Conservation (phyloP, 345 rosid species). For the Citrus glauca region DNA sequence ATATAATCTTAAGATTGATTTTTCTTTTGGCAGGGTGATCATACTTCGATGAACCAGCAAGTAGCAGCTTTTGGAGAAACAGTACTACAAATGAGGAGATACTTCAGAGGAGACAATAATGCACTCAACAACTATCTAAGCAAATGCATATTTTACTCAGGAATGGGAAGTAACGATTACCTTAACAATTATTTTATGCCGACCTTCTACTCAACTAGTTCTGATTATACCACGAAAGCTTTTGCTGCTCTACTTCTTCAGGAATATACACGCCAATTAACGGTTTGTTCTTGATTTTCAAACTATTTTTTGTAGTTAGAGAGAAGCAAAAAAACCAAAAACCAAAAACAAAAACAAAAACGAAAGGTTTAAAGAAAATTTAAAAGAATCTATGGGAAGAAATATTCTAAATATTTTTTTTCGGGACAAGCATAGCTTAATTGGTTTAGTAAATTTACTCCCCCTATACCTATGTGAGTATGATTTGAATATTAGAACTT, state of each 20-base stretch:
- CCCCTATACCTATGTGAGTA: too few species aligned
- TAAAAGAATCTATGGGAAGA: neutral
- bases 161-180: conserved; percentile 91
- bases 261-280: conserved; percentile 65
- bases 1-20: neutral
- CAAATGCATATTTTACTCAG: conserved; percentile 68
- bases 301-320: neutral
- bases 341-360: neutral
- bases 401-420: too few species aligned
- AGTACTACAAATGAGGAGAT: conserved; percentile 53
- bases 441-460: too few species aligned
- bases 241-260: conserved; percentile 64
- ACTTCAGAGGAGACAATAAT: conserved; percentile 57
- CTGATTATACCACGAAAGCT: conserved; percentile 45
- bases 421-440: too few species aligned
- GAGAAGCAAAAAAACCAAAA: too few species aligned
- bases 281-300: conserved; percentile 31
- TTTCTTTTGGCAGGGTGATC: conserved; percentile 49
- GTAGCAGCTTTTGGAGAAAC: conserved; percentile 37
- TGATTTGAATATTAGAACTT: too few species aligned
- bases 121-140: conserved; percentile 47
- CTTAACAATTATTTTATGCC: conserved; percentile 92
- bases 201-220: conserved; percentile 57
- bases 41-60: conserved; percentile 75
- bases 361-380: too few species aligned